Evolutionary conservation across 2,329 filamentous ascomycete species (phyloP).

Genomic region (Claviceps humidiphila): DNA sequence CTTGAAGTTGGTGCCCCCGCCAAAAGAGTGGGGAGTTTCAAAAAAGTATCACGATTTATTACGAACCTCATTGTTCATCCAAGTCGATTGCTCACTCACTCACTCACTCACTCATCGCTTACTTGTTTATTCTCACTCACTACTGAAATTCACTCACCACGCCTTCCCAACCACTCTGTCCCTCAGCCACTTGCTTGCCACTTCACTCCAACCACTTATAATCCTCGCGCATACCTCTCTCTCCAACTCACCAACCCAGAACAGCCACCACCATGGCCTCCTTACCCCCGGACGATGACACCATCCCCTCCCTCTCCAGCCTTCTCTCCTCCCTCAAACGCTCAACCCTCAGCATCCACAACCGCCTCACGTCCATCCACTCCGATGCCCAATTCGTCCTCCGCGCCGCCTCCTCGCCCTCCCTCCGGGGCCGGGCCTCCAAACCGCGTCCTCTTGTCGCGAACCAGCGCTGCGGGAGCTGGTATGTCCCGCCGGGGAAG

Average conservation of each 20-base stretch:
- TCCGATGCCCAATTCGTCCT: constrained; percentile 64
- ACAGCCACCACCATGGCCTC: constrained; percentile 3
- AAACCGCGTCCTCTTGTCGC: constrained; percentile 60
- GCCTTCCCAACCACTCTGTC: too few relatives aligned
- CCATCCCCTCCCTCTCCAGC: constrained; percentile 52
- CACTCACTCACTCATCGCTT: not conserved
- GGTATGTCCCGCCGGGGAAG: constrained; percentile 61
- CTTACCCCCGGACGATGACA: constrained; percentile 30
- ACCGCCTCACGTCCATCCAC: constrained; percentile 69
- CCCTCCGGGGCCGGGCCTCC: constrained; percentile 22
- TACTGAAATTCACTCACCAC: too few relatives aligned
- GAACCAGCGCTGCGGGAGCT: constrained; percentile 91
- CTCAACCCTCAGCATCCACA: constrained; percentile 63
- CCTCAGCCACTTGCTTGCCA: too few relatives aligned
- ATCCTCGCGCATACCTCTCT: too few relatives aligned
- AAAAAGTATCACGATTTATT: not conserved
- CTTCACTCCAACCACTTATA: too few relatives aligned
- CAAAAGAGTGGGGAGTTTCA: not conserved
- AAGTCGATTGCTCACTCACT: not conserved
- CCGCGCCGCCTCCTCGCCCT: constrained; percentile 32
- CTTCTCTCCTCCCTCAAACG: constrained; percentile 62
- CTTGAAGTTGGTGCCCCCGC: too few relatives aligned
- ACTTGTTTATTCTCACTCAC: too few relatives aligned
- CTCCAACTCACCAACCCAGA: not conserved
- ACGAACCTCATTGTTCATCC: constrained; percentile 2